Evolutionary conservation across 805 yeast species (phyloP).

Genomic region (Spathaspora hagerdaliae): DNA sequence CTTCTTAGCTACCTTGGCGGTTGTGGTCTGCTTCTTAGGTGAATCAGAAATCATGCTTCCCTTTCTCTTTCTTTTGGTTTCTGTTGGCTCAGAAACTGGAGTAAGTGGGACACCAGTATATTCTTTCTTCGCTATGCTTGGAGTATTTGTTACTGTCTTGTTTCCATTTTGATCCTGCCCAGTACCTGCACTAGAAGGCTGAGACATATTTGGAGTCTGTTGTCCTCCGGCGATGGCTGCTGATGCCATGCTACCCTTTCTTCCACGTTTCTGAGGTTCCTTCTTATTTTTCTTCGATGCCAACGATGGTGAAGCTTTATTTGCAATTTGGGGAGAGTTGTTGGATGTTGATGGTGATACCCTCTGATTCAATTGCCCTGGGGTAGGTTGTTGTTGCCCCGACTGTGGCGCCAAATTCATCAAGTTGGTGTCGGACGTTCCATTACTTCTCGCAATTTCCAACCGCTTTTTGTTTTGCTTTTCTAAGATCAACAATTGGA

Average conservation of each 20-base stretch:
- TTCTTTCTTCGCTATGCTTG: conserved; percentile 30
- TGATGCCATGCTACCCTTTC: conserved; percentile 23
- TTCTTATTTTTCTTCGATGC: conserved; percentile 25
- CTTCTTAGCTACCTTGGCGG: conserved; percentile 1
- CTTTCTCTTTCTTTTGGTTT: conserved; percentile 27
- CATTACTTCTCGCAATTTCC: conserved; percentile 45
- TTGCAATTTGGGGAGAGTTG: conserved; percentile 30
- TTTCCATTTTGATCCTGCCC: conserved; percentile 4
- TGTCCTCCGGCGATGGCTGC: conserved; percentile 1
- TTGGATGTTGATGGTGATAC: conserved; percentile 24
- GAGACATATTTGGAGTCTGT: conserved; percentile 1
- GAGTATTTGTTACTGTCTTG: conserved; percentile 15
- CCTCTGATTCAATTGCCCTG: conserved; percentile 8
- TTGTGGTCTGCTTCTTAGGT: conserved; percentile 26
- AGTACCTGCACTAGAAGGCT: conserved; percentile 6
- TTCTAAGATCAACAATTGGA: conserved; percentile 71
- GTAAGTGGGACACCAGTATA: conserved; percentile 33
- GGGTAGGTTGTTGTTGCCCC: conserved; percentile 8
- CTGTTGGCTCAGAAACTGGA: conserved; percentile 35
- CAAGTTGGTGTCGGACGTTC: conserved; percentile 11
- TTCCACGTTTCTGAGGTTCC: conserved; percentile 26
- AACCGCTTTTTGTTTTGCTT: conserved; percentile 69
- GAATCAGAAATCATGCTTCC: conserved; percentile 24
- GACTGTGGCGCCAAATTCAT: conserved; percentile 2
- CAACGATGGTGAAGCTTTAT: conserved; percentile 30